Base-by-base conservation (phyloP, 495 filamentous ascomycete genomes). In the Apiosordaria backusii region DNA sequence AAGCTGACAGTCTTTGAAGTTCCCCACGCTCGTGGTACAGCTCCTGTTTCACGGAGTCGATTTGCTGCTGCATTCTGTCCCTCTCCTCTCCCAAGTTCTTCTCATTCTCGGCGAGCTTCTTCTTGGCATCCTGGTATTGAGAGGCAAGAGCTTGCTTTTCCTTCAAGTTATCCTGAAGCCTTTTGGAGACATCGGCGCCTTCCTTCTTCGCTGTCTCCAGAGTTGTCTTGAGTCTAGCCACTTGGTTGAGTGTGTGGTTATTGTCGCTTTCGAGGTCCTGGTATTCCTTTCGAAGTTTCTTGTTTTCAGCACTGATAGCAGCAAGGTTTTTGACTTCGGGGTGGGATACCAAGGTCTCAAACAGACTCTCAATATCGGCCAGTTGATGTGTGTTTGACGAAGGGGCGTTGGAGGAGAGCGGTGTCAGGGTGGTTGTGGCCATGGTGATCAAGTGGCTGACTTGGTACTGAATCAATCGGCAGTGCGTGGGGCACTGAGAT, bases 231-330 rank as follows among this genome's bases (percentile, higher is more conserved):
- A 25, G 25, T 21, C 21, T 59, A 9, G 4, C 21, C 15, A 59
- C 19, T n/a, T 45, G 59, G 13, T 0, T 25, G 26, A 25, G 16
- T 4, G 59, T 45, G 15, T 27, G 25, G 4, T 29, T 6, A 45
- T 27, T n/a, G 29, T 27, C 29, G 5, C 26, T 29, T 45, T 45
- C 35, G 10, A 40, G 18, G 3, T 35, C 18, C 16, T 4, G n/a
- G n/a, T 61, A 9, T 61, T 61, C 13, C 18, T 35, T 45, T 18
- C 52, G n/a, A n/a, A 61, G 59, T 6, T 25, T 61, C n/a, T 40
- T 35, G 59, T 61, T 61, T 7, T 61, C 59, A 4, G 9, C 27
- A 7, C 26, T 18, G 24, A 61, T 61, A n/a, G 59, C 4, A 27
- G 26, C 27, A n/a, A 61, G 0, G 16, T 61, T 5, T 10, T 61